A percentile compares a stretch with the other conserved stretches of the same genome.
Conservation (phyloP, 331 rosid genomes). For the Telfairia occidentalis region DNA sequence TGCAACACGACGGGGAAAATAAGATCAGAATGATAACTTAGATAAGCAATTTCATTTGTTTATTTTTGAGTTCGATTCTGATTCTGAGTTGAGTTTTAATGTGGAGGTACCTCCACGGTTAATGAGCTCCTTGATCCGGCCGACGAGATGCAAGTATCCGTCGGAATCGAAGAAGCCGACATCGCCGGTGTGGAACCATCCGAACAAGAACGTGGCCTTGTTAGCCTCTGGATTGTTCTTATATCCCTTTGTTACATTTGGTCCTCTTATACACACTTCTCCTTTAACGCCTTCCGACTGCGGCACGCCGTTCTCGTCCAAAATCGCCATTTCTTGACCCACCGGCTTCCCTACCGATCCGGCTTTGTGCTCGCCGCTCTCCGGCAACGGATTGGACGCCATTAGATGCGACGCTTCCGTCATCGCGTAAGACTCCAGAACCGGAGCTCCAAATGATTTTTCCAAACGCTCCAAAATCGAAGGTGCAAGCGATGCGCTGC, state of each 20-base stretch:
- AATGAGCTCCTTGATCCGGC: constrained; percentile 88
- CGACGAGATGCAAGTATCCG: constrained; percentile 83
- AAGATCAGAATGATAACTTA: neutral
- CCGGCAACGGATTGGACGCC: constrained; percentile 40
- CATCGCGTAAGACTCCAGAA: constrained; percentile 42
- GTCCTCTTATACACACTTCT: constrained; percentile 39
- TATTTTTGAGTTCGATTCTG: neutral
- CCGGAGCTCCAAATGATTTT: constrained; percentile 34
- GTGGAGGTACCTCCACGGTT: constrained; percentile 97
- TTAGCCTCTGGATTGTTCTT: constrained; percentile 39
- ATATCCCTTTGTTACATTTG: constrained; percentile 36
- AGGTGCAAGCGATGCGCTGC: constrained; percentile 43
- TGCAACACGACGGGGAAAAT: constrained; percentile 1
- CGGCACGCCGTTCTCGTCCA: constrained; percentile 22
- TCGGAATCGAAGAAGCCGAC: constrained; percentile 68
- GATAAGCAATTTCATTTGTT: neutral
- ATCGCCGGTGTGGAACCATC: constrained; percentile 92
- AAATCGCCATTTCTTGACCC: constrained; percentile 30
- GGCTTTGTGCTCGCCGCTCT: constrained; percentile 30
- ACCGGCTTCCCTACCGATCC: constrained; percentile 39
- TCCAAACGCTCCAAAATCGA: constrained; percentile 28
- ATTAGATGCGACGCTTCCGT: constrained; percentile 39
- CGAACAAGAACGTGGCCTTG: constrained; percentile 35
- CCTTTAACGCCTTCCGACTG: constrained; percentile 18
- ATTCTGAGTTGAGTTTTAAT: neutral